These are phyloP conservation scores for Fusarium humuli DNA, from an alignment of 2,329 filamentous ascomycete species.

Conservation along the genomic window DNA sequence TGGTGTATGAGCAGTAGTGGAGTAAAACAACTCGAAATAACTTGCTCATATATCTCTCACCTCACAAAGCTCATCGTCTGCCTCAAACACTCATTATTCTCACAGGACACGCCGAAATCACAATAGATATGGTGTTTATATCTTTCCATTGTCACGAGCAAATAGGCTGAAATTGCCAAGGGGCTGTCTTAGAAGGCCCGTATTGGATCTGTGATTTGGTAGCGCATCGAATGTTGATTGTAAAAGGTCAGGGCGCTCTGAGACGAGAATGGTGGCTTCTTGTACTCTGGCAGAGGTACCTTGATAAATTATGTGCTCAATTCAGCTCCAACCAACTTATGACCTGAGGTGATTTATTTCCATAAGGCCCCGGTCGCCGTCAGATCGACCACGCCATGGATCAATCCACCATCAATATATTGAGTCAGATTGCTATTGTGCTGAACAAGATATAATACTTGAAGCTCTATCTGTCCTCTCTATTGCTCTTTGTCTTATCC, in stretches of 20 bases:
- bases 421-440: conserved; percentile 13
- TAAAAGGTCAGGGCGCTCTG: conserved; percentile 35
- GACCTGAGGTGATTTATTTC: conserved; percentile 44
- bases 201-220: conserved; percentile 28
- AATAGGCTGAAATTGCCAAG: conserved; percentile 16
- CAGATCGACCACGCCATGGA: conserved; percentile 44
- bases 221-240: conserved; percentile 35
- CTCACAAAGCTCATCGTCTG: neutral
- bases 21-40: conserved; percentile 29
- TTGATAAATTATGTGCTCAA: conserved; percentile 46
- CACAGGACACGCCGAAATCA: neutral
- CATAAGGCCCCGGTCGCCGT: conserved; percentile 35
- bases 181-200: conserved; percentile 15
- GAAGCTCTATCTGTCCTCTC: neutral
- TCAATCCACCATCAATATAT: conserved; percentile 33
- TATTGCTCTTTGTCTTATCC: neutral
- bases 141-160: conserved; percentile 32
- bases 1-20: conserved; percentile 18
- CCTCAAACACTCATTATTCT: neutral
- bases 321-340: conserved; percentile 44
- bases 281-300: conserved; percentile 20
- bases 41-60: conserved; percentile 42
- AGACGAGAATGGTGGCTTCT: conserved; percentile 36
- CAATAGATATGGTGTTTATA: neutral
- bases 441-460: neutral